Evolutionary conservation across 2,329 filamentous ascomycete genomes (phyloP).

Genomic region (Pyricularia pennisetigena): DNA sequence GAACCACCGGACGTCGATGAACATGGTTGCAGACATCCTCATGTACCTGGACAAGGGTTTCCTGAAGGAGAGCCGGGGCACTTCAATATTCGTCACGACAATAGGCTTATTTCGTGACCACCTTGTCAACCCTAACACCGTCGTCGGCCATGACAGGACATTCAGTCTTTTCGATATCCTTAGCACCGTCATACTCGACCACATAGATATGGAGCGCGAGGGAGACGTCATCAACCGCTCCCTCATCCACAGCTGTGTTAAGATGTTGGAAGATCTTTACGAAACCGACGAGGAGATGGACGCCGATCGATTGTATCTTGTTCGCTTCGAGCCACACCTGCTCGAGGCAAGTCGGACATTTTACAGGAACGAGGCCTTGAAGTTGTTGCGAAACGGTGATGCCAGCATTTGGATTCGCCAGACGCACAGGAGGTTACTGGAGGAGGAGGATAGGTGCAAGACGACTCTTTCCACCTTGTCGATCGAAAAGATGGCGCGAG

Average conservation of each 20-base stretch:
- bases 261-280: slow-evolving; percentile 86
- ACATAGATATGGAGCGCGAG: slow-evolving; percentile 84
- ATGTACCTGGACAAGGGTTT: slow-evolving; percentile 96
- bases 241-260: slow-evolving; percentile 71
- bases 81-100: slow-evolving; percentile 73
- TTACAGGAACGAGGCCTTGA: slow-evolving; percentile 66
- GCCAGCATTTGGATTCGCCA: slow-evolving; percentile 74
- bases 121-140: slow-evolving; percentile 45
- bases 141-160: slow-evolving; percentile 14
- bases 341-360: slow-evolving; percentile 61
- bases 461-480: slow-evolving; percentile 71
- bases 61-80: slow-evolving; percentile 56
- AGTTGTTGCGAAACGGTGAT: slow-evolving; percentile 67
- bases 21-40: slow-evolving; percentile 62
- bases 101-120: slow-evolving; percentile 85
- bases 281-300: slow-evolving; percentile 72
- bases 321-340: slow-evolving; percentile 72
- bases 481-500: slow-evolving; percentile 58
- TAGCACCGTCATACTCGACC: slow-evolving; percentile 74
- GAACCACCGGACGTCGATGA: slow-evolving; percentile 86
- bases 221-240: slow-evolving; percentile 81
- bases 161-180: slow-evolving; percentile 60
- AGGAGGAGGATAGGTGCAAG: slow-evolving; percentile 74
- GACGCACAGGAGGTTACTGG: slow-evolving; percentile 61
- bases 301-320: slow-evolving; percentile 72